These are phyloP conservation scores for Dactylorhiza incarnata DNA, from an alignment of 106 monocot species.

Conservation along the genomic window DNA sequence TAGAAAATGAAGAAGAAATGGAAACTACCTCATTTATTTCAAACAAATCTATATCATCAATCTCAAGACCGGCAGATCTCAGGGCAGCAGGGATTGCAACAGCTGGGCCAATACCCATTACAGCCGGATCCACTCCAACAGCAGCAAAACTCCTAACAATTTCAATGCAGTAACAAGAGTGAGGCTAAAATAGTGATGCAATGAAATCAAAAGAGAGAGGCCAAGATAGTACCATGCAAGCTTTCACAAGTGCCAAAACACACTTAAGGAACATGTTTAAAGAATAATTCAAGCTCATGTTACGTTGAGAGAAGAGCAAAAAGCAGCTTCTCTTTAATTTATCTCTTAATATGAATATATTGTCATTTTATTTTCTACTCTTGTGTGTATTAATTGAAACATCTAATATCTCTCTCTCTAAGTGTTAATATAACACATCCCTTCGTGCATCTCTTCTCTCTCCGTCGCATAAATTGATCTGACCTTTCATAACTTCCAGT, in stretches of 20 bases:
- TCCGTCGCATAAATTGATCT: no score
- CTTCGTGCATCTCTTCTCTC: no score
- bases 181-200: not conserved
- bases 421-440: no score
- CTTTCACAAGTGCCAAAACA: not conserved
- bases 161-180: not conserved
- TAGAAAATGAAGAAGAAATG: not conserved
- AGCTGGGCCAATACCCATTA: conserved; percentile 25
- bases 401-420: no score
- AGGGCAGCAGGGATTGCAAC: conserved; percentile 23
- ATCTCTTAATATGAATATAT: no score
- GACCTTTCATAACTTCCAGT: no score
- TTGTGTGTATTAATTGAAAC: no score
- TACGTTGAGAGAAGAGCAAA: no score
- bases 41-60: conserved; percentile 26
- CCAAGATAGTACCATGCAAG: not conserved
- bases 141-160: conserved; percentile 24
- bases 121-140: conserved; percentile 22
- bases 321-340: no score
- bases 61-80: conserved; percentile 22
- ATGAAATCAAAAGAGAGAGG: not conserved
- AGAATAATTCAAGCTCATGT: not conserved
- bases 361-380: no score
- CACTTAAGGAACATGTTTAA: not conserved
- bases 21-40: conserved; percentile 27